A percentile compares a stretch with the other conserved stretches of the same genome.
phyloP scores from a whole-genome alignment of 2,329 filamentous ascomycete species.

The Fusarium longipes region DNA sequence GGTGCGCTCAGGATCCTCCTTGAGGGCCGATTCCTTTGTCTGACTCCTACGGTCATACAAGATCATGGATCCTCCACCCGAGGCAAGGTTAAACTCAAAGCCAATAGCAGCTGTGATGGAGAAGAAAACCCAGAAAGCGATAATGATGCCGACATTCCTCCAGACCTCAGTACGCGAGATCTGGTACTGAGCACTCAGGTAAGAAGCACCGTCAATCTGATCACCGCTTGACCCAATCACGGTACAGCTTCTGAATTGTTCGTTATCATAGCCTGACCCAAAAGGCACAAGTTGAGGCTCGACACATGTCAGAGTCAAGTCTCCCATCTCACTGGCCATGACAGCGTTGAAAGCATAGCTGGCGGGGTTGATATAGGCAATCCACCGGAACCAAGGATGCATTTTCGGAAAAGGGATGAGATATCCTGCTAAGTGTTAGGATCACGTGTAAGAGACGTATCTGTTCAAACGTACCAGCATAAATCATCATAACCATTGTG shows the following conservation, averaged over 20 bases:
- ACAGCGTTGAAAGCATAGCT: conserved; percentile 72
- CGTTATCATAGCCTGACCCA: conserved; percentile 18
- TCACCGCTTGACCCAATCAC: not conserved
- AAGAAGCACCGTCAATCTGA: not conserved
- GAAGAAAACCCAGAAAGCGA: not conserved
- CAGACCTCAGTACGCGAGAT: not conserved
- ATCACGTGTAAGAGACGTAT: fast-evolving
- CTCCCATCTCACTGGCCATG: conserved; percentile 70
- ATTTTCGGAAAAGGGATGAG: conserved; percentile 58
- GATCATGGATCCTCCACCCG: not conserved
- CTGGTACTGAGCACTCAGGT: not conserved
- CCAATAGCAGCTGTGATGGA: not conserved
- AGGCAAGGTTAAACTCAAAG: not conserved
- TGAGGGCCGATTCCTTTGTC: not conserved
- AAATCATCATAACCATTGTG: conserved; percentile 71
- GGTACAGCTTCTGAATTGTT: not conserved
- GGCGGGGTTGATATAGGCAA: conserved; percentile 71
- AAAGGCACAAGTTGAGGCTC: conserved; percentile 41
- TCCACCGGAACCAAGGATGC: conserved; percentile 63
- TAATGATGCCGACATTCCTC: not conserved
- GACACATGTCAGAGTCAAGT: not conserved
- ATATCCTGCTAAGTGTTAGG: conserved; percentile 58
- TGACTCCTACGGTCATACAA: not conserved
- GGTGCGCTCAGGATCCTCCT: not conserved
- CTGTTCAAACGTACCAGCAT: conserved; percentile 48